phyloP scores from a whole-genome alignment of 805 yeast genomes.

The Candida alai region DNA sequence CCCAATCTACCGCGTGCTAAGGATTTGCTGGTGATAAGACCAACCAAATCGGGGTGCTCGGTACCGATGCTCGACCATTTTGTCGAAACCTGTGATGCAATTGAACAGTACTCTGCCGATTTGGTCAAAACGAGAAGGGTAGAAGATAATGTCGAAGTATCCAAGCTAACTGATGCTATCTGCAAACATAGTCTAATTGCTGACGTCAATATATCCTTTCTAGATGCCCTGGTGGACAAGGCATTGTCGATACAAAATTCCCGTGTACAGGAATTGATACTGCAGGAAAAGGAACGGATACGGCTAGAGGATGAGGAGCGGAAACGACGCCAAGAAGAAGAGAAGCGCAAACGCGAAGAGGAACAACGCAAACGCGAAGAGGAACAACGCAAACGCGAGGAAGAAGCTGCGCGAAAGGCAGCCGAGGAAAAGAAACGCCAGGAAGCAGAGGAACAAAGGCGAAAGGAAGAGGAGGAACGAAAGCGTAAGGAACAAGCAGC shows the following conservation, averaged over 20 bases:
- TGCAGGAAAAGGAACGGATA: conserved; percentile 13
- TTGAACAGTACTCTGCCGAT: conserved; percentile 3
- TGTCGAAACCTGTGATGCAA: conserved; percentile 12
- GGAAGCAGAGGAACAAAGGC: conserved; percentile 14
- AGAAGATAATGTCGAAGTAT: not conserved
- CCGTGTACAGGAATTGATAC: conserved; percentile 16
- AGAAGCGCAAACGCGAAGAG: conserved; percentile 13
- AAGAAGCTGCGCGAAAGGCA: conserved; percentile 19
- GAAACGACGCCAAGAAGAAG: conserved; percentile 12
- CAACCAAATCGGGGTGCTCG: conserved; percentile 14
- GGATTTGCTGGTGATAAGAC: conserved; percentile 8
- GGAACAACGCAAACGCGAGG: conserved; percentile 12
- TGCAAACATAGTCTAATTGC: not conserved
- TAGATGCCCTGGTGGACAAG: conserved; percentile 1
- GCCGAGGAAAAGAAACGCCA: conserved; percentile 15
- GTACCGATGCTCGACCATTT: conserved; percentile 22
- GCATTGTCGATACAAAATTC: conserved; percentile 14
- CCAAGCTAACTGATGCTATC: not conserved
- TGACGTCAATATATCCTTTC: conserved; percentile 1
- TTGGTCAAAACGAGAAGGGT: conserved; percentile 1
- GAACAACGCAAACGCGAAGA: conserved; percentile 18
- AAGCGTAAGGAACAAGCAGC: conserved; percentile 10
- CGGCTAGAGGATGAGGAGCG: conserved; percentile 19
- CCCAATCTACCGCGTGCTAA: not conserved
- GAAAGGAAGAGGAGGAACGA: conserved; percentile 12